Percentiles rank a stretch among this genome's conserved stretches.
Evolutionary conservation across 495 filamentous ascomycete species (phyloP).

Genomic region (Penicillium soppii): DNA sequence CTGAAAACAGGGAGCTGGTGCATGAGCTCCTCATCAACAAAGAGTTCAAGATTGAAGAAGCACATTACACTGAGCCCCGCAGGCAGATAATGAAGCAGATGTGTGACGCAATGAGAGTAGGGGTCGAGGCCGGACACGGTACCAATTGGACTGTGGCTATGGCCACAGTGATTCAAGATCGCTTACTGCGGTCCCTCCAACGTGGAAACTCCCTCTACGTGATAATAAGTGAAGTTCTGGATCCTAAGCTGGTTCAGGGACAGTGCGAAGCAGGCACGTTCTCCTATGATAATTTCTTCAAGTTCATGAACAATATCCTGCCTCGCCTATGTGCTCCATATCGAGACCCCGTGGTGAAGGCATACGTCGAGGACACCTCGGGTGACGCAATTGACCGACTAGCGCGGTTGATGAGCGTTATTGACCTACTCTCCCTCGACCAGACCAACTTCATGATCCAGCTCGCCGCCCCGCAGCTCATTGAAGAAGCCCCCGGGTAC

Average conservation of each 20-base stretch:
- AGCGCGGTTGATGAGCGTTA: slow-evolving; percentile 77
- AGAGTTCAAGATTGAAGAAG: slow-evolving; percentile 65
- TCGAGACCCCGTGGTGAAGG: slow-evolving; percentile 80
- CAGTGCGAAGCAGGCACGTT: slow-evolving; percentile 82
- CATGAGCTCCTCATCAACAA: slow-evolving; percentile 93
- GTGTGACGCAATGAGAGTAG: slow-evolving; percentile 73
- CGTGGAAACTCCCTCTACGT: slow-evolving; percentile 78
- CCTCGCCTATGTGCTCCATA: slow-evolving; percentile 92
- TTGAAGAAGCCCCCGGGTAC: slow-evolving; percentile 77
- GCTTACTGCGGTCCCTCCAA: slow-evolving; percentile 77
- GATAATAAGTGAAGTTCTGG: slow-evolving; percentile 81
- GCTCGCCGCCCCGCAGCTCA: slow-evolving; percentile 73
- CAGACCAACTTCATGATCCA: slow-evolving; percentile 93
- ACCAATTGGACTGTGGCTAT: slow-evolving; percentile 77
- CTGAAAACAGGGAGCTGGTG: slow-evolving; percentile 79
- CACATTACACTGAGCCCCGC: slow-evolving; percentile 47
- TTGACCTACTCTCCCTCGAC: slow-evolving; percentile 90
- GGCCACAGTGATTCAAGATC: slow-evolving; percentile 80
- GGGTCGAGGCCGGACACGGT: slow-evolving; percentile 68
- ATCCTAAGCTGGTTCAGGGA: slow-evolving; percentile 69
- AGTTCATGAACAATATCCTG: slow-evolving; percentile 83
- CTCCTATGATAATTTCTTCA: slow-evolving; percentile 91
- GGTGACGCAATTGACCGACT: slow-evolving; percentile 83
- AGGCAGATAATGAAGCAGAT: slow-evolving; percentile 60
- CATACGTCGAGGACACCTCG: slow-evolving; percentile 68